phyloP scores from a whole-genome alignment of 208 protist species.

The Acanthamoeba royreba region DNA sequence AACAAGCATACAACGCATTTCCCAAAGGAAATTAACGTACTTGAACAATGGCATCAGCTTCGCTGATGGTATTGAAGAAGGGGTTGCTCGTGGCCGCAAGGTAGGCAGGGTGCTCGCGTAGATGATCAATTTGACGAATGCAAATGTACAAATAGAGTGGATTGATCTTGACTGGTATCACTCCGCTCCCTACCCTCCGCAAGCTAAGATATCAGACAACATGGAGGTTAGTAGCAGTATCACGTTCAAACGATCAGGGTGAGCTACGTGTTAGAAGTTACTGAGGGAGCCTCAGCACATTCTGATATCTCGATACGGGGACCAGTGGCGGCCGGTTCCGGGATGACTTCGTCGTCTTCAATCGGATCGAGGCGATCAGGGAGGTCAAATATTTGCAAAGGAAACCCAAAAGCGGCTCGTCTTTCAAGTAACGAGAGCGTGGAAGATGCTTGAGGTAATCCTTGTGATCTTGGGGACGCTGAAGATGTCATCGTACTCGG shows the following conservation, averaged over 20 bases:
- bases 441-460: background rate
- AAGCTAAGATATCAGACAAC: no score
- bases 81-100: slow-evolving; percentile 10
- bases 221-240: no score
- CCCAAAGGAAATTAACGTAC: background rate
- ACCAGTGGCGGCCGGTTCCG: no score
- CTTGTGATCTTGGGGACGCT: background rate
- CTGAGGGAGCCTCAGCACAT: no score
- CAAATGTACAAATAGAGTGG: slow-evolving; percentile 20
- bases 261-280: no score
- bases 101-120: background rate
- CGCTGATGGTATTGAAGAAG: background rate
- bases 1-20: background rate
- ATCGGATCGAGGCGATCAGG: background rate
- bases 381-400: background rate
- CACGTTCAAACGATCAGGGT: no score
- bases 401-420: background rate
- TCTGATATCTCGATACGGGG: no score
- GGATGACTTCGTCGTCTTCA: no score
- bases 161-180: background rate
- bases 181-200: no score
- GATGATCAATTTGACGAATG: background rate
- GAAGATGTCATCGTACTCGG: no score
- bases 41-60: background rate
- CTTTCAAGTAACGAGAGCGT: background rate